Base-by-base conservation (phyloP, 1,139 yeast species). In the Pneumocystis oryctolagi region DNA sequence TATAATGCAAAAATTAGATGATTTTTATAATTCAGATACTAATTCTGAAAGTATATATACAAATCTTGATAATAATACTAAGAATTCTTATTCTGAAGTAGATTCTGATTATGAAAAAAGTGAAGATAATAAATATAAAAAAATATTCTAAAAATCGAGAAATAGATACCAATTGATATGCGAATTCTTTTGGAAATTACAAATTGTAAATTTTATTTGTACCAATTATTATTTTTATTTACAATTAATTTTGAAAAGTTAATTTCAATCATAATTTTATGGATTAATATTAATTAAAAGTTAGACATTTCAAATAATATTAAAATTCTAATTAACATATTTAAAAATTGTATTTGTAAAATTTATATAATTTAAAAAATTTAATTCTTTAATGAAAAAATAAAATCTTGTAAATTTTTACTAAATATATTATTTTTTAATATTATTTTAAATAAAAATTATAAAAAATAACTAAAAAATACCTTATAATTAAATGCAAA, bases 11-110 rank as follows among this genome's bases (percentile, higher is more conserved):
- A 75, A 55, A 65, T 67, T 66, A 74, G 67, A 81, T 73, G 69
- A 79, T 84, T 70, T 81, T 80, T 67, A 75, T 86, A 73, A 87
- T 89, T 75, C 89, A 67, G 96, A 89, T 70, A 96, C 89, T 66
- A 78, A 76, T 1, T 55, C 63, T 39, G 67, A 69, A 35, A 67
- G 72, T 64, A 71, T 74, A n/a, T n/a, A n/a, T n/a, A n/a, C n/a
- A n/a, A n/a, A n/a, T n/a, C n/a, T n/a, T n/a, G n/a, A n/a, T n/a
- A n/a, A n/a, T n/a, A n/a, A n/a, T n/a, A n/a, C n/a, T n/a, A n/a
- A n/a, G n/a, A n/a, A n/a, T n/a, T n/a, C n/a, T n/a, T n/a, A n/a
- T 1, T 63, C 39, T 28, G 42, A 31, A 9, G 63, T 60, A 16
- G 62, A 47, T 42, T 66, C 30, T 32, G 61, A 40, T 25, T 55